Evolutionary conservation across 305 asterid species (phyloP).

Genomic region (Withania somnifera): DNA sequence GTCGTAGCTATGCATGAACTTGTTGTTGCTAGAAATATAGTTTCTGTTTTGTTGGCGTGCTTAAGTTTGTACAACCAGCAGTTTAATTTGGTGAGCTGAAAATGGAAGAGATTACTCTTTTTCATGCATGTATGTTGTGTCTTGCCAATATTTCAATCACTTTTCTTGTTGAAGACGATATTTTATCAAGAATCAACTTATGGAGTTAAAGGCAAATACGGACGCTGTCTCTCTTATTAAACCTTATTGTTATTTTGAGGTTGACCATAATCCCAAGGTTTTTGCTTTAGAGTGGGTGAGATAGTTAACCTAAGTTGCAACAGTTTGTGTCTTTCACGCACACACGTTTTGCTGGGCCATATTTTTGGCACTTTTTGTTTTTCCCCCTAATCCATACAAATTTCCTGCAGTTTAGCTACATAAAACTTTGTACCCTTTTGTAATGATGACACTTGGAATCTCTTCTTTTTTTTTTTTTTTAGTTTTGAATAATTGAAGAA

Average conservation of each 20-base stretch:
- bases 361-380: neutral
- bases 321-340: neutral
- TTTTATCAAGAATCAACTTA: neutral
- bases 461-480: neutral
- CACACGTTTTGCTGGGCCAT: constrained; percentile 10
- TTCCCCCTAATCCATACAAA: neutral
- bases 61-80: constrained; percentile 10
- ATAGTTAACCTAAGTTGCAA: constrained; percentile 25
- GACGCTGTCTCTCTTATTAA: neutral
- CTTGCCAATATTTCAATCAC: neutral
- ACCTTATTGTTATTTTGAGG: neutral
- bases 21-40: constrained; percentile 16
- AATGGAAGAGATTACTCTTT: constrained; percentile 10
- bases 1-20: constrained; percentile 20
- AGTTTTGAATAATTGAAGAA: neutral
- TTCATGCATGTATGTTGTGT: neutral
- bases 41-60: constrained; percentile 32
- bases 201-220: neutral
- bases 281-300: constrained; percentile 14
- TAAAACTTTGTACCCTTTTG: neutral
- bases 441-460: neutral
- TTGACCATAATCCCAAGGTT: neutral
- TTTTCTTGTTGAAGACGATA: constrained; percentile 14
- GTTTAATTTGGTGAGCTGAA: constrained; percentile 85
- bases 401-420: neutral